Evolutionary conservation across 2,329 filamentous ascomycete genomes (phyloP).

Genomic region (Alternaria alternata): DNA sequence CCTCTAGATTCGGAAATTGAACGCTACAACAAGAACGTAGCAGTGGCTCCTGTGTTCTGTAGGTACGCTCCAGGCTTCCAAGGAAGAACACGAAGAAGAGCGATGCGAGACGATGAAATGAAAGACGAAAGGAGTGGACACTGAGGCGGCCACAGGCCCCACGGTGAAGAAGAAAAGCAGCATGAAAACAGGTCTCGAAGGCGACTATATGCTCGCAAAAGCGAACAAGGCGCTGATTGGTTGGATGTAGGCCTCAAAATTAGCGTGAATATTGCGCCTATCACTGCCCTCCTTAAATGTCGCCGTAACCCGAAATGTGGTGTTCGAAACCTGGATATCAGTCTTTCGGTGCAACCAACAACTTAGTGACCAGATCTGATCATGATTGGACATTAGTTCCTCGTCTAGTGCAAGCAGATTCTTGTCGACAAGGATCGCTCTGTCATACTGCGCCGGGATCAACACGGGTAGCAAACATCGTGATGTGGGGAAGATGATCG

Average conservation of each 20-base stretch:
- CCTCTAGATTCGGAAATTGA: slow-evolving; percentile 7
- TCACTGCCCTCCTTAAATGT: too few species aligned
- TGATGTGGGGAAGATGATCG: not conserved
- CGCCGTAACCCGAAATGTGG: too few species aligned
- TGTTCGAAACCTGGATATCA: too few species aligned
- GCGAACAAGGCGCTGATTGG: too few species aligned
- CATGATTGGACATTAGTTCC: not conserved
- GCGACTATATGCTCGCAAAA: not conserved
- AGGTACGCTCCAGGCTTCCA: slow-evolving; percentile 6
- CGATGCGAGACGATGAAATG: slow-evolving; percentile 1
- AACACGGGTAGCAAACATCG: not conserved
- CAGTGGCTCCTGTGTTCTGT: slow-evolving; percentile 5
- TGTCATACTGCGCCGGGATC: not conserved
- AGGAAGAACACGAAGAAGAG: slow-evolving; percentile 4
- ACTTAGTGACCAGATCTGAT: not conserved
- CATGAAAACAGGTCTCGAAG: not conserved
- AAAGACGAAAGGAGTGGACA: slow-evolving; percentile 5
- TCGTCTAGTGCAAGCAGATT: not conserved
- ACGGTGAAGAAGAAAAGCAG: slow-evolving; percentile 13
- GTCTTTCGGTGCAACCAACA: too few species aligned
- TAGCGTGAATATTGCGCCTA: too few species aligned
- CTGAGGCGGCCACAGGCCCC: slow-evolving; percentile 7
- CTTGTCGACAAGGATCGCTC: not conserved
- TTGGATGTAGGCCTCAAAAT: too few species aligned
- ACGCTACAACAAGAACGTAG: slow-evolving; percentile 8